Evolutionary conservation across 2,329 filamentous ascomycete species (phyloP), one percentile per base, ranked within the genome.

Genomic region (Hawksworthiomyces lignivorus): DNA sequence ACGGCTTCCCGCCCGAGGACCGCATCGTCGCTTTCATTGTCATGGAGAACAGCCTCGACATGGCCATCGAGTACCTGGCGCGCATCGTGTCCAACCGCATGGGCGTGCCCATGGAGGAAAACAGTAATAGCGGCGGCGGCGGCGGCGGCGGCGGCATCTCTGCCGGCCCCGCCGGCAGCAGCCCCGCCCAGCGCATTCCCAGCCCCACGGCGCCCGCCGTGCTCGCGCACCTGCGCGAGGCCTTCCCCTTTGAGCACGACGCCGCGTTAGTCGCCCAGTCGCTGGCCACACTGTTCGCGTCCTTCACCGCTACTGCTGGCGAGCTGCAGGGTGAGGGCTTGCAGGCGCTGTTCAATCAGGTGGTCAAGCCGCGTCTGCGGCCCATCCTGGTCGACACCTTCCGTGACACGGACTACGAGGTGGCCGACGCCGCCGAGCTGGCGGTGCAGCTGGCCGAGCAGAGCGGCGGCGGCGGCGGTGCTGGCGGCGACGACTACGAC

Each of bases 31-130:
- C 84, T 4, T 98, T 98, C 60, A 79, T 96, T 14, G 82, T 97
- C 18, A 74, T 96, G 35, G 87, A 96, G 62, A 98, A 98, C 71
- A 96, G 90, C 58, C 78, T 98, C 20, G 90, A 98, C 58, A 77
- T 95, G 46, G 83, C 88, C 9, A 87, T 87, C 48, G 87, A 96
- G 56, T 98, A 98, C 62, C 76, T 96, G 38, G 77, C 79, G 14
- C 84, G 90, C 41, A 96, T 98, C 52, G 82, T 97, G 33, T 73
- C 75, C 24, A 73, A 79, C 26, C 79, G 83, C 36, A 68, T 89
- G 20, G 65, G 67, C 26, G 60, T 62, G 14, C 54, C 67, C 1
- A 58, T 63, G 6, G 63, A 65, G 2, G 54, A 63, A 34, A 49
- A 52, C 4, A 50, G 48, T 15, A 57, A 65, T 22, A 56, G 55